Percentiles rank a stretch among this genome's conserved stretches.
phyloP scores from a whole-genome alignment of 2,329 filamentous ascomycete genomes.

The Diaporthe citriasiana region DNA sequence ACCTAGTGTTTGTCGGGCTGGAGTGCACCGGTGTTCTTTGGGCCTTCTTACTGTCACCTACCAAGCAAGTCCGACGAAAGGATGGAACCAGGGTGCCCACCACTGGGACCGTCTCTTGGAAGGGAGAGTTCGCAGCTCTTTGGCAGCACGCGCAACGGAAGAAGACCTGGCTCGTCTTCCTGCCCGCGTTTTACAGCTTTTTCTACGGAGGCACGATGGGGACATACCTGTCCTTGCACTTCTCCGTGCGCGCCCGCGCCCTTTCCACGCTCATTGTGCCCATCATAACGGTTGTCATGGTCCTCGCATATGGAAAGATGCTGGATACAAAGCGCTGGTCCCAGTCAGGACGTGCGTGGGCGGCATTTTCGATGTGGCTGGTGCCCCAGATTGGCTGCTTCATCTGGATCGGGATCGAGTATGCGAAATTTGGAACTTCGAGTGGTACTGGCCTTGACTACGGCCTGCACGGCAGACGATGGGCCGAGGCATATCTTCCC shows the following conservation, averaged over 20 bases:
- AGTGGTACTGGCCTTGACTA: slow-evolving; percentile 35
- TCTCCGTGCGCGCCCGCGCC: slow-evolving; percentile 52
- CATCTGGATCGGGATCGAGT: slow-evolving; percentile 49
- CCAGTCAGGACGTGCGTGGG: slow-evolving; percentile 48
- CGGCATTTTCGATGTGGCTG: slow-evolving; percentile 49
- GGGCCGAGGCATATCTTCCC: slow-evolving; percentile 41
- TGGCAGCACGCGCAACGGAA: slow-evolving; percentile 45
- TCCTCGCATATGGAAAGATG: slow-evolving; percentile 43
- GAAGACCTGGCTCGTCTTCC: slow-evolving; percentile 52
- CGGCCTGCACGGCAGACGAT: slow-evolving; percentile 30
- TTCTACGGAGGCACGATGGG: slow-evolving; percentile 56
- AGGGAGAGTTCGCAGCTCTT: slow-evolving; percentile 46
- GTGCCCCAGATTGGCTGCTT: slow-evolving; percentile 49
- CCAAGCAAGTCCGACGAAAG: slow-evolving; percentile 46
- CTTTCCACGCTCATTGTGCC: slow-evolving; percentile 48
- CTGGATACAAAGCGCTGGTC: slow-evolving; percentile 47
- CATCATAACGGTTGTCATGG: slow-evolving; percentile 49
- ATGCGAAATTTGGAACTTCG: slow-evolving; percentile 33
- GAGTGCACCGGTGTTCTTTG: slow-evolving; percentile 49
- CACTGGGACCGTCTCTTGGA: slow-evolving; percentile 42
- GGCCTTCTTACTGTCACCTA: slow-evolving; percentile 48
- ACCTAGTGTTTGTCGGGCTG: slow-evolving; percentile 50
- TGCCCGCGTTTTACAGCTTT: slow-evolving; percentile 55
- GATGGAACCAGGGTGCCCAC: slow-evolving; percentile 47
- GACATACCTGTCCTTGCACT: slow-evolving; percentile 52